Evolutionary conservation across 495 filamentous ascomycete species (phyloP).

Genomic region (Eremomyces bilateralis): DNA sequence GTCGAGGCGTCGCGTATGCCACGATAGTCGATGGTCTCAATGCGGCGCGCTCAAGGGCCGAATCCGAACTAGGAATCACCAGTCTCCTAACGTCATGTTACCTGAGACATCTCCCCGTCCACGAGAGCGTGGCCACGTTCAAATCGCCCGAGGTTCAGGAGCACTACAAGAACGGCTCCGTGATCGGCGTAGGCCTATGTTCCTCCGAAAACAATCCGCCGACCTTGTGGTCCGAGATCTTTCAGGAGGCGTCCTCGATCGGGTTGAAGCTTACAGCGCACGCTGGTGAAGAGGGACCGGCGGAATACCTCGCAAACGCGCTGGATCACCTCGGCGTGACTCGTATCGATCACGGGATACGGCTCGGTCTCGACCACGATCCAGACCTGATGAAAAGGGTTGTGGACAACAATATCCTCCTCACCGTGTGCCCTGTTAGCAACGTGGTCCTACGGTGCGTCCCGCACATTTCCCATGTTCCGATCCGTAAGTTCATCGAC

Average conservation of each 20-base stretch:
- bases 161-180: slow-evolving; percentile 27
- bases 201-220: slow-evolving; percentile 46
- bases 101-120: slow-evolving; percentile 41
- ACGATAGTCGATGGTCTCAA: slow-evolving; percentile 38
- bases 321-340: slow-evolving; percentile 32
- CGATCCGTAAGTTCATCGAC: slow-evolving; percentile 42
- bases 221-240: slow-evolving; percentile 37
- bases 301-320: slow-evolving; percentile 40
- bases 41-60: slow-evolving; percentile 35
- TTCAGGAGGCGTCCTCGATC: slow-evolving; percentile 24
- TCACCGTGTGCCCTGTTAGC: slow-evolving; percentile 53
- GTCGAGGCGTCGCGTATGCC: slow-evolving; percentile 35
- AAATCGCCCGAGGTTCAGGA: slow-evolving; percentile 24
- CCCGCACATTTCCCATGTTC: slow-evolving; percentile 30
- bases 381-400: slow-evolving; percentile 33
- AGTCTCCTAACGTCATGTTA: slow-evolving; percentile 47
- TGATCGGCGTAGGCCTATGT: slow-evolving; percentile 46
- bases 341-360: slow-evolving; percentile 56
- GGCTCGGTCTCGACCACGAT: slow-evolving; percentile 31
- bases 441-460: slow-evolving; percentile 47
- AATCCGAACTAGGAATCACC: slow-evolving; percentile 37
- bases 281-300: slow-evolving; percentile 55
- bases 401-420: slow-evolving; percentile 29
- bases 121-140: slow-evolving; percentile 27
- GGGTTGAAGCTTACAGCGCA: slow-evolving; percentile 44